Base-by-base conservation (phyloP, 306 rosid species). In the Castanea sativa region DNA sequence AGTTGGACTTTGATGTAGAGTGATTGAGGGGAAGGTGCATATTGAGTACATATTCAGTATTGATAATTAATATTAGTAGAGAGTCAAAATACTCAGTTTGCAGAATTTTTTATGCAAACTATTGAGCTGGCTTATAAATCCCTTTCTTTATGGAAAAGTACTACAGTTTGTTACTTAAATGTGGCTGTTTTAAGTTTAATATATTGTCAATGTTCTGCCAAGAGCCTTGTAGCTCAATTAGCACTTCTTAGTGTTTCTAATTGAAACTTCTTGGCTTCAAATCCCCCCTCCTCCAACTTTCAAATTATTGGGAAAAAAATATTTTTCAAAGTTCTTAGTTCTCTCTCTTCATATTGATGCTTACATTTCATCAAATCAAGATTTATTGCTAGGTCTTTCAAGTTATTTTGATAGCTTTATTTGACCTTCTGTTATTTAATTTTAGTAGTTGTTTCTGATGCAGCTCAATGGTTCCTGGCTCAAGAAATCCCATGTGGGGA, bases 401-500 rank as follows among this genome's bases (percentile, higher is more conserved):
- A 57, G 29, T 73, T 73, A 56, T 32, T 35, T 45, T 2, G 27
- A 29, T 79, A 71, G 59, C 25, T 82, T 69, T 73, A 56, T 69
- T 75, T 68, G 59, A 21, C 33, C n/a, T 45, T 18, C 51, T 35
- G 13, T 38, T 10, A 35, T 20, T 60, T 81, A 64, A 76, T 81
- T 64, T 88, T 61, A 71, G 67, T 77, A 78, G 74, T 52, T 87
- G 49, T 83, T 79, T 76, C 84, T 56, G 69, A 43, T 85, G 90
- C 92, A 95, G 99, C 84, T 95, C 99, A 73, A 95, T 95, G 99
- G 91, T 95, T 85, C 99, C 99, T 75, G 97, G 99, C 88, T 95
- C 97, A 79, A 92, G 99, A 90, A 95, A 95, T 91, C 99, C 99
- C 71, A 89, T 92, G 99, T 95, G 99, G 99, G 99, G 99, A 4